A percentile compares a stretch with the other conserved stretches of the same genome.
phyloP scores from a whole-genome alignment of 2,329 filamentous ascomycete species.

The Diplodia seriata region DNA sequence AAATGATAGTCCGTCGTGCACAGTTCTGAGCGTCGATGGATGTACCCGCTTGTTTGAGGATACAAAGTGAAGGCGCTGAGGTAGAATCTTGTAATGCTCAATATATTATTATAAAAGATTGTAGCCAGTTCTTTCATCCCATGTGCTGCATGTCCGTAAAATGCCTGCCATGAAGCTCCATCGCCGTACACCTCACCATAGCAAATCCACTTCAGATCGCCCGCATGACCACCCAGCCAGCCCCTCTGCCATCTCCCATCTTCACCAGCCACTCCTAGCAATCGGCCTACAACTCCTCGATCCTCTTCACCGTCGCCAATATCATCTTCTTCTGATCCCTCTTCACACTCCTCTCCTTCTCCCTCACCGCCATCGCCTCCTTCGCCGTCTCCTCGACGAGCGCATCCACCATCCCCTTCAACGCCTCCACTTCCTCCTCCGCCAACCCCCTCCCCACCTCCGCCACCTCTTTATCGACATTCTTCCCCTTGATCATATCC shows the following conservation, averaged over 20 bases:
- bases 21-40: too few relatives aligned
- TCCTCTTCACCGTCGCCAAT: constrained; percentile 26
- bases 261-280: too few relatives aligned
- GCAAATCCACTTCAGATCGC: not conserved
- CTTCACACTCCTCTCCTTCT: constrained; percentile 38
- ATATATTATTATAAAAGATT: too few relatives aligned
- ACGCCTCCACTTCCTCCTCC: constrained; percentile 33
- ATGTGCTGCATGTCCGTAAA: not conserved
- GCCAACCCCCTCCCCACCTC: constrained; percentile 31
- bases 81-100: too few relatives aligned
- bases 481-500: not conserved
- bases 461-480: not conserved
- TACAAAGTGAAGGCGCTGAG: too few relatives aligned
- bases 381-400: constrained; percentile 35
- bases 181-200: not conserved
- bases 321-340: constrained; percentile 35
- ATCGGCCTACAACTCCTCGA: constrained; percentile 30
- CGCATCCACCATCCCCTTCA: constrained; percentile 36
- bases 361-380: constrained; percentile 37
- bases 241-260: too few relatives aligned
- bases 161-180: not conserved
- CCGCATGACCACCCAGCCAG: not conserved
- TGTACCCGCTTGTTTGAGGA: too few relatives aligned
- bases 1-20: too few relatives aligned
- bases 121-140: not conserved